A percentile compares a stretch with the other conserved stretches of the same genome.
Conservation (phyloP, 1,139 yeast genomes). For the Suhomyces bolitotheri region DNA sequence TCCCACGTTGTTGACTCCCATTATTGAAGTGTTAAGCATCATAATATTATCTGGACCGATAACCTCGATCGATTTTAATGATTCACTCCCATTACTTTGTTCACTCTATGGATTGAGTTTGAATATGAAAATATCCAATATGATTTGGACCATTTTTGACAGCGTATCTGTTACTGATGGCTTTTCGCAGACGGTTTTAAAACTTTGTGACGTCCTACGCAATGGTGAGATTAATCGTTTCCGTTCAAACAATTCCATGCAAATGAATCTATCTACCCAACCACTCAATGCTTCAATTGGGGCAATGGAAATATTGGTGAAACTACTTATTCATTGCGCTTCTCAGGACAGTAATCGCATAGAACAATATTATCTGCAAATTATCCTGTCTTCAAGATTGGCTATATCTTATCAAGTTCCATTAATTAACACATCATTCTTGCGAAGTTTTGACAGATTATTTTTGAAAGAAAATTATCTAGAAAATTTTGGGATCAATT, state of each 20-base stretch:
- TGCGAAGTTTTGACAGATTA: constrained; percentile 36
- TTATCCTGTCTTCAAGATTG: constrained; percentile 28
- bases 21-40: constrained; percentile 49
- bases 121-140: constrained; percentile 36
- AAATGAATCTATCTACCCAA: constrained; percentile 6
- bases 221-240: constrained; percentile 28
- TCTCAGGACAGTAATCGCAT: constrained; percentile 16
- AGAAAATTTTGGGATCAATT: constrained; percentile 18
- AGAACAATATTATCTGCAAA: constrained; percentile 23
- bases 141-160: constrained; percentile 38
- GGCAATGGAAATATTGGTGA: constrained; percentile 38
- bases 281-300: constrained; percentile 48
- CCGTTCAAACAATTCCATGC: constrained; percentile 9
- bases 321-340: constrained; percentile 21
- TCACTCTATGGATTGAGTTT: constrained; percentile 49
- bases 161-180: constrained; percentile 25
- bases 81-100: constrained; percentile 49
- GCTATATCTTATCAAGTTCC: constrained; percentile 32
- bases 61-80: constrained; percentile 41
- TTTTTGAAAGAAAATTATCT: constrained; percentile 29
- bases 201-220: constrained; percentile 28
- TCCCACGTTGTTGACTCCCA: constrained; percentile 36
- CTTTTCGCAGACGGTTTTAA: constrained; percentile 21
- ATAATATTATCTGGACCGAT: constrained; percentile 49
- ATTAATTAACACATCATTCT: constrained; percentile 31